Percentiles rank a stretch among this genome's conserved stretches.
Conservation (phyloP, 1,139 yeast species). For the Wickerhamomyces sp. region DNA sequence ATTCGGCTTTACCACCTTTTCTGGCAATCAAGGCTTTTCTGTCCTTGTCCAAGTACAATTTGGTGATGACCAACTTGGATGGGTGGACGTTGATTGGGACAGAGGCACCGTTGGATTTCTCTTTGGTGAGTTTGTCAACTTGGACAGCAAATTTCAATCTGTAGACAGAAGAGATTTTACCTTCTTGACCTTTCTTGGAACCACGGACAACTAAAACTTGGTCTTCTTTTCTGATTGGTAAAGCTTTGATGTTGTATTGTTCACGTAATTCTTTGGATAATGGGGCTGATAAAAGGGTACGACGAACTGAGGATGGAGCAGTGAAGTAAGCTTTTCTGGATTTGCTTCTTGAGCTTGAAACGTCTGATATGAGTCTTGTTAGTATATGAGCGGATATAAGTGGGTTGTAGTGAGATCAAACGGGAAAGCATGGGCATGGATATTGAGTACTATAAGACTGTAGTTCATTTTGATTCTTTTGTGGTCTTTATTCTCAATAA, state of each 20-base stretch:
- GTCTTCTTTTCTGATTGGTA: conserved; percentile 98
- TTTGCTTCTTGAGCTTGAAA: conserved; percentile 99
- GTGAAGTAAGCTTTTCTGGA: conserved; percentile 99
- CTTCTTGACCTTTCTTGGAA: conserved; percentile 99
- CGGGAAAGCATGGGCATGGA: no score
- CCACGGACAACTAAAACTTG: conserved; percentile 97
- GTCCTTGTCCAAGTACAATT: conserved; percentile 97
- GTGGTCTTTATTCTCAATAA: no score
- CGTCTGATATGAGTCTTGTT: conserved; percentile 56
- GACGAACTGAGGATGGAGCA: conserved; percentile 96
- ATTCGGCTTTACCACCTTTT: conserved; percentile 84
- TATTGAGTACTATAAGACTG: no score
- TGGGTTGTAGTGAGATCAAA: neutral
- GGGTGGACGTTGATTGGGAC: conserved; percentile 98
- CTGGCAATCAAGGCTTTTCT: conserved; percentile 95
- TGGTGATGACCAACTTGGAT: conserved; percentile 98
- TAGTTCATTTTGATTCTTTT: no score
- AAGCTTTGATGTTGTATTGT: conserved; percentile 92
- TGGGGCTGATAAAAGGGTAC: conserved; percentile 96
- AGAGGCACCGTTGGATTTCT: conserved; percentile 97
- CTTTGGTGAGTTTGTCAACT: conserved; percentile 96
- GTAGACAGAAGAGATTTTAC: conserved; percentile 97
- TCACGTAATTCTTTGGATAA: conserved; percentile 98
- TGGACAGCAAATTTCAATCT: conserved; percentile 97
- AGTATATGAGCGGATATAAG: conserved; percentile 8